Percentiles rank a stretch among this genome's conserved stretches.
These are phyloP conservation scores for Polytrichum commune DNA, from an alignment of 225 moss, liverwort and hornwort species.

Conservation along the genomic window DNA sequence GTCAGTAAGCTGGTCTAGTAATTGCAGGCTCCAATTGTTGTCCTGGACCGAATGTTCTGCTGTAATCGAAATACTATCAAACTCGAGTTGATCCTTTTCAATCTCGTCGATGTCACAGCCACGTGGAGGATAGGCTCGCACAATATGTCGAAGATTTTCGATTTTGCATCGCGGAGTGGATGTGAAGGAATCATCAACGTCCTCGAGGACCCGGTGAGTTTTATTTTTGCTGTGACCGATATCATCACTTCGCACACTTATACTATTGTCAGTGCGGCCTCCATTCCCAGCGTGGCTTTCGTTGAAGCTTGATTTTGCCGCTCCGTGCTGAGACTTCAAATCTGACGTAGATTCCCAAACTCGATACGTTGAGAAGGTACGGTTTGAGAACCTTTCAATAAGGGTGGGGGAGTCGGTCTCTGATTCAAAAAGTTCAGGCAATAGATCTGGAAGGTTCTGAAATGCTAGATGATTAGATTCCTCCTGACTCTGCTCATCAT, in stretches of 20 bases:
- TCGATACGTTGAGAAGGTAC: conserved; percentile 44
- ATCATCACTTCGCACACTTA: conserved; percentile 10
- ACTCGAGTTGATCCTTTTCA: conserved; percentile 13
- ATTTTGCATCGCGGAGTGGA: conserved; percentile 11
- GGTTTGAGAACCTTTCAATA: conserved; percentile 21
- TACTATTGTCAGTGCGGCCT: conserved; percentile 15
- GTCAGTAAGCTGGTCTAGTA: too few species aligned
- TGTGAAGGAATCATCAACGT: conserved; percentile 15
- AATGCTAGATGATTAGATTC: conserved; percentile 21
- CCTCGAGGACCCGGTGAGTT: too few species aligned
- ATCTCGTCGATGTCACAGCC: conserved; percentile 25
- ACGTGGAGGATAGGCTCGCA: conserved; percentile 46
- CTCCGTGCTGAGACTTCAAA: conserved; percentile 31
- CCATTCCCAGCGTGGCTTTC: neutral
- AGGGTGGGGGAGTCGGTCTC: conserved; percentile 7
- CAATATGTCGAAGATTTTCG: conserved; percentile 43
- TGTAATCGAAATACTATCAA: conserved; percentile 9
- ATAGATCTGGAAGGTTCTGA: conserved; percentile 47
- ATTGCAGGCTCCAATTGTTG: conserved; percentile 10
- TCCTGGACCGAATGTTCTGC: conserved; percentile 4
- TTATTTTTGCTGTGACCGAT: conserved; percentile 5
- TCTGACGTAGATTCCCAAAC: conserved; percentile 41
- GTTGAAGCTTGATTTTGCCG: conserved; percentile 2
- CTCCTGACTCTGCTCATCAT: conserved; percentile 11
- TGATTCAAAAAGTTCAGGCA: conserved; percentile 41